Conservation (phyloP, 208 protist genomes). For the Acanthamoeba divionensis region DNA sequence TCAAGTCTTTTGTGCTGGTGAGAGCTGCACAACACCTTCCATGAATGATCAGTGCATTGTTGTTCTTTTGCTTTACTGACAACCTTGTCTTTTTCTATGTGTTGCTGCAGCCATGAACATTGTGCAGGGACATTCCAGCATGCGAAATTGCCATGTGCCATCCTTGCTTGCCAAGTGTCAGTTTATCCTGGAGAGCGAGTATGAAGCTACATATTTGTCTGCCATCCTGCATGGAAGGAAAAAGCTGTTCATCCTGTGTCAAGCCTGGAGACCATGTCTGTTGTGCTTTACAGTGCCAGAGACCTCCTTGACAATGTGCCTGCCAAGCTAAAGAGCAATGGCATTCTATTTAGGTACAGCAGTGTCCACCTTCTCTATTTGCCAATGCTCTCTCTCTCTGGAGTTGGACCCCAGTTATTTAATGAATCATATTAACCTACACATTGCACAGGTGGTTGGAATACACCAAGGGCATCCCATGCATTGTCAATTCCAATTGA, state of each 20-base stretch:
- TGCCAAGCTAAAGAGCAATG: no score
- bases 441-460: no score
- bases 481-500: no score
- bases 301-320: no score
- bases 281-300: no score
- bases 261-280: no score
- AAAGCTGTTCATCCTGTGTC: background rate
- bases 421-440: no score
- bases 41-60: background rate
- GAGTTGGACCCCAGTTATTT: no score
- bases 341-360: no score
- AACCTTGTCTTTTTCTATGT: background rate
- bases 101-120: slow-evolving; percentile 26
- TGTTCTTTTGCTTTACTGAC: background rate
- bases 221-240: slow-evolving; percentile 31
- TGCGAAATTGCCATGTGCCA: background rate
- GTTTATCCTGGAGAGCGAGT: slow-evolving; percentile 51
- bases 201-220: slow-evolving; percentile 48
- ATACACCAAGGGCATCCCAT: no score
- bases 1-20: slow-evolving; percentile 46
- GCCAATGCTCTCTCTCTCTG: no score
- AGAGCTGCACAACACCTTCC: background rate
- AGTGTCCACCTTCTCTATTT: no score
- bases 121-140: slow-evolving; percentile 30
- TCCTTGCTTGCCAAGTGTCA: background rate